A percentile compares a stretch with the other conserved stretches of the same genome.
Conservation (phyloP, 2,329 filamentous ascomycete genomes). For the Ophiosphaerella korrae region DNA sequence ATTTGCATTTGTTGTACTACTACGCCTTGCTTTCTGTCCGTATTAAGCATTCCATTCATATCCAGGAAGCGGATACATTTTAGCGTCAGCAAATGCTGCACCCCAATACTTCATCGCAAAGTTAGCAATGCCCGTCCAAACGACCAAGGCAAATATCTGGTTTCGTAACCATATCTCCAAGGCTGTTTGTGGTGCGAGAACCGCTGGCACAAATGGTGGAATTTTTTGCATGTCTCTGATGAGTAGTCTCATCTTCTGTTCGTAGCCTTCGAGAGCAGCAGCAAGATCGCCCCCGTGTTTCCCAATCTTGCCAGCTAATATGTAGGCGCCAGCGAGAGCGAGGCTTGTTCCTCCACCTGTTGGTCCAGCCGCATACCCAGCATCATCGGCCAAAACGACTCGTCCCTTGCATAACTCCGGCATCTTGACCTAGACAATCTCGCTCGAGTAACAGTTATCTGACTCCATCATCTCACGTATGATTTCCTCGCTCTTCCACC, state of each 20-base stretch:
- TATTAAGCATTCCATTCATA: constrained; percentile 40
- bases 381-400: constrained; percentile 59
- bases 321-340: constrained; percentile 44
- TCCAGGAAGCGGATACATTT: constrained; percentile 44
- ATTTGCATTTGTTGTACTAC: not conserved
- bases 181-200: constrained; percentile 20
- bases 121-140: constrained; percentile 44
- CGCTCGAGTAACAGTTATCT: constrained; percentile 54
- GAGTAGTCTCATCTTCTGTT: constrained; percentile 14
- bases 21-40: not conserved
- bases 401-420: constrained; percentile 52
- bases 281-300: constrained; percentile 10
- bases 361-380: constrained; percentile 40
- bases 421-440: constrained; percentile 53
- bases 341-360: constrained; percentile 27
- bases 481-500: constrained; percentile 52
- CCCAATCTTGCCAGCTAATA: constrained; percentile 41
- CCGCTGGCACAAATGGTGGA: not conserved
- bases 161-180: constrained; percentile 50
- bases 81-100: constrained; percentile 34
- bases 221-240: constrained; percentile 21
- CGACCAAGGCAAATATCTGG: constrained; percentile 47
- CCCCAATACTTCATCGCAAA: constrained; percentile 40
- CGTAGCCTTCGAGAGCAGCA: constrained; percentile 19
- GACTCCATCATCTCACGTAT: constrained; percentile 47